These are phyloP conservation scores for Cyanodermella asteris DNA, from an alignment of 2,329 filamentous ascomycete genomes.

Conservation along the genomic window DNA sequence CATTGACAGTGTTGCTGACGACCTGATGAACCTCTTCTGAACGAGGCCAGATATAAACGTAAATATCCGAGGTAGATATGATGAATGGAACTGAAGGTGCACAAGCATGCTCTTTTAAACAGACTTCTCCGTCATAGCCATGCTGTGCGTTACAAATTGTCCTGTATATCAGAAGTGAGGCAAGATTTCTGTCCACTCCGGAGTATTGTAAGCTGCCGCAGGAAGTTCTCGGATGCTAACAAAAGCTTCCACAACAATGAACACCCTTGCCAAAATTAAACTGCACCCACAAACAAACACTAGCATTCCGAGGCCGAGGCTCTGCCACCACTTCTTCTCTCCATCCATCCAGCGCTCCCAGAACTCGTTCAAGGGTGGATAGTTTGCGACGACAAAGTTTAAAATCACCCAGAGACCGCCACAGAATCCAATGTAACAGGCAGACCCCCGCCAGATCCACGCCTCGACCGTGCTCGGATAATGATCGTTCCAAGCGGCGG, in stretches of 20 bases:
- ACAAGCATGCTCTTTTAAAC: too few relatives aligned
- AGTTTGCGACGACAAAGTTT: slow-evolving; percentile 2
- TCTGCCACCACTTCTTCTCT: slow-evolving; percentile 6
- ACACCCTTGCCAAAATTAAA: slow-evolving; percentile 8
- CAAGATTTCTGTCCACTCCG: slow-evolving; percentile 10
- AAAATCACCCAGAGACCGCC: slow-evolving; percentile 3
- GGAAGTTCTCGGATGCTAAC: slow-evolving; percentile 10
- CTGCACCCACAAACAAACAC: slow-evolving; percentile 2
- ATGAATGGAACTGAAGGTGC: too few relatives aligned
- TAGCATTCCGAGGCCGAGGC: slow-evolving; percentile 1
- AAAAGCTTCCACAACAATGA: slow-evolving; percentile 10
- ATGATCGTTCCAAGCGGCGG: slow-evolving; percentile 11
- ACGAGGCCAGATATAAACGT: too few relatives aligned
- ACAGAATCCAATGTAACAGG: slow-evolving; percentile 7
- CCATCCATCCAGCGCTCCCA: slow-evolving; percentile 8
- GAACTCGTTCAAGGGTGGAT: slow-evolving; percentile 5
- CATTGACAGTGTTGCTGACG: too few relatives aligned
- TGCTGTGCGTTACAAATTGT: too few relatives aligned
- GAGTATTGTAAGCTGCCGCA: slow-evolving; percentile 8
- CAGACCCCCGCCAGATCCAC: slow-evolving; percentile 9
- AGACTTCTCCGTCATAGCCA: too few relatives aligned
- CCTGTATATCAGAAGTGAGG: slow-evolving; percentile 8
- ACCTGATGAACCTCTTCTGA: too few relatives aligned
- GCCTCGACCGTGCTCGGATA: slow-evolving; percentile 9
- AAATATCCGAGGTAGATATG: too few relatives aligned